Evolutionary conservation across 139 green algal genomes (phyloP), one percentile per base, ranked within the genome.

Genomic region (Chlorella sp.): DNA sequence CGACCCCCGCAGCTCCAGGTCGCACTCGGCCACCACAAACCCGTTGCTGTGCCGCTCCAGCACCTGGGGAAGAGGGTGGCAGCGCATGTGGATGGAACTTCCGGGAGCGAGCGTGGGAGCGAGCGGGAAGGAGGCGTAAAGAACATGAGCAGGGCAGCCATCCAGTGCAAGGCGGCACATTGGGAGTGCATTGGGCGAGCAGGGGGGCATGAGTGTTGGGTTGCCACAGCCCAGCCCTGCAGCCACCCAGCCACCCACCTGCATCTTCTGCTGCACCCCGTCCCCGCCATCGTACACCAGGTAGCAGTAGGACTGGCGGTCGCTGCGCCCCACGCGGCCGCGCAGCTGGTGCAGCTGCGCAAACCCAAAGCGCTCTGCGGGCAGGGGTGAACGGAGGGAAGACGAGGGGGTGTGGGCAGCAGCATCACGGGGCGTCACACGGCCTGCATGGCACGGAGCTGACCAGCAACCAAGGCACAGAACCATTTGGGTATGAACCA

Each of bases 311-410:
- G 86, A 78, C 58, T 64, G 41, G 22, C 90, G 67, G 67, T 16
- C 41, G 24, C 92, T 89, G 48, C 96, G 87, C 5, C 95, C 95
- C 62, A 98, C 95, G 9, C 95, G 83, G 0, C 96, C 96, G 24
- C 96, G 83, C 80, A 99, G 92, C 92, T 99, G 96, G 86, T 99
- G 96, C 87, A 99, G 92, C 91, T 98, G 93, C 3, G 96, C 96
- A 79, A 99, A 90, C 41, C 96, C 96, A 89, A 98, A 97, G 20
- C 94, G 89, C n/a, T 99, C 96, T 17, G 96, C 95, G 76, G n/a
- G 73, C 44, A 56, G 36, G 28, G 41, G 1, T 24, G 5, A 38
- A 24, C 56, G 64, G 22, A 38, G 34, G 67, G 14, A 41, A 38
- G 67, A 24, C 0, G 9, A 1, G 36, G 11, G 67, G 3, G 22